Conservation (phyloP, 331 rosid genomes). For the Malus hybrid region DNA sequence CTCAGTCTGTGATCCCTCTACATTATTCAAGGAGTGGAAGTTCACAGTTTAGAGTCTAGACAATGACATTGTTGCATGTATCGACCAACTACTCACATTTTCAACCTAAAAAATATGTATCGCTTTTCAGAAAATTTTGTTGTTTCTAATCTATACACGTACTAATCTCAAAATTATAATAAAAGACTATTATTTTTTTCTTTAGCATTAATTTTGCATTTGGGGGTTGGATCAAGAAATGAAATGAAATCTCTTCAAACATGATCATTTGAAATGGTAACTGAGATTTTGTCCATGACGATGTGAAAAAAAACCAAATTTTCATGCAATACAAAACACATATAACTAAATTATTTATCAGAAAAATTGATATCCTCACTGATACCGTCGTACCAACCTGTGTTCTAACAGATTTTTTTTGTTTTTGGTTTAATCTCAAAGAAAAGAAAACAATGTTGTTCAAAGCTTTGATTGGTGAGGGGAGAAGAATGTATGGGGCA, state of each 20-base stretch:
- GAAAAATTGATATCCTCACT: not conserved
- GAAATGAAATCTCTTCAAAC: not conserved
- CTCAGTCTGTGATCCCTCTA: constrained; percentile 11
- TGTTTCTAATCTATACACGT: not conserved
- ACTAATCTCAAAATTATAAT: not conserved
- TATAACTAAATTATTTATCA: not conserved
- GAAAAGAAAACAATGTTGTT: constrained; percentile 15
- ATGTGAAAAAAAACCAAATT: not conserved
- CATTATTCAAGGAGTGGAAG: constrained; percentile 2
- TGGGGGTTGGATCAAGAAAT: not conserved
- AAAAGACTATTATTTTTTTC: not conserved
- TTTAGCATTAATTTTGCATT: not conserved
- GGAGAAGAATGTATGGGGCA: constrained; percentile 75
- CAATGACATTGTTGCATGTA: not conserved
- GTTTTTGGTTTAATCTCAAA: not conserved
- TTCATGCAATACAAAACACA: not conserved
- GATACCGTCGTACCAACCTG: not conserved
- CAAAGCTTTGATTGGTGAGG: constrained; percentile 22
- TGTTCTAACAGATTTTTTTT: not conserved
- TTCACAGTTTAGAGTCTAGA: not conserved
- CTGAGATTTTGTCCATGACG: not conserved
- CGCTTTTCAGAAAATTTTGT: not conserved
- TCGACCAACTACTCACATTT: not conserved
- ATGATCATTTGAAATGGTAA: not conserved
- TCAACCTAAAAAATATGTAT: too few relatives aligned